Conservation (phyloP, 371 early-diverging fungal species). For the Saksenaea vasiformis region DNA sequence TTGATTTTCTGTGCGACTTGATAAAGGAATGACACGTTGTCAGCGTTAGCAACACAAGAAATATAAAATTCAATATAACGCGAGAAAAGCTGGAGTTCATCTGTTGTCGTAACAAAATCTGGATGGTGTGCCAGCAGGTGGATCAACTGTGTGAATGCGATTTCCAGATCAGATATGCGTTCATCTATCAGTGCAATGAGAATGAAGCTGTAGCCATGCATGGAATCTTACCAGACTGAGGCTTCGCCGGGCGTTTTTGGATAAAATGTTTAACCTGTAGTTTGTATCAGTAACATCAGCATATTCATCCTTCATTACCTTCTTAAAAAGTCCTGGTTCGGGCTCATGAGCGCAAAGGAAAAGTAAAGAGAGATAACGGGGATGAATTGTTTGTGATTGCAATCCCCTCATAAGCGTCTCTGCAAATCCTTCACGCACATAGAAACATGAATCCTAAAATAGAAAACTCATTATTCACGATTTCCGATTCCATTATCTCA, state of each 20-base stretch:
- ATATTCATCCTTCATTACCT: conserved; percentile 10
- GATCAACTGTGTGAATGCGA: conserved; percentile 68
- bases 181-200: conserved; percentile 4
- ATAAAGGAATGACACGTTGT: conserved; percentile 85
- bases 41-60: conserved; percentile 72
- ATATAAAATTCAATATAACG: conserved; percentile 86
- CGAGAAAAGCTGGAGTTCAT: conserved; percentile 53
- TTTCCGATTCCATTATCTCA: neutral
- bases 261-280: conserved; percentile 31
- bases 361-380: conserved; percentile 71
- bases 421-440: conserved; percentile 80
- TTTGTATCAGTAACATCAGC: neutral
- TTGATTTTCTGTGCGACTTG: conserved; percentile 79
- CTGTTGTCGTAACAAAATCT: conserved; percentile 70
- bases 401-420: conserved; percentile 74
- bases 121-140: conserved; percentile 91
- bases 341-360: conserved; percentile 89
- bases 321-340: conserved; percentile 61
- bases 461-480: neutral
- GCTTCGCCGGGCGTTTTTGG: conserved; percentile 26
- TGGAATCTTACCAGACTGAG: conserved; percentile 3
- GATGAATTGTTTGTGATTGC: conserved; percentile 57
- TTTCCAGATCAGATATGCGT: conserved; percentile 55
- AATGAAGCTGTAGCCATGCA: neutral
- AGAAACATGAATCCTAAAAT: conserved; percentile 74